Evolutionary conservation across 2,329 filamentous ascomycete genomes (phyloP), one percentile per base, ranked within the genome.

Genomic region (Fusarium burgessii): DNA sequence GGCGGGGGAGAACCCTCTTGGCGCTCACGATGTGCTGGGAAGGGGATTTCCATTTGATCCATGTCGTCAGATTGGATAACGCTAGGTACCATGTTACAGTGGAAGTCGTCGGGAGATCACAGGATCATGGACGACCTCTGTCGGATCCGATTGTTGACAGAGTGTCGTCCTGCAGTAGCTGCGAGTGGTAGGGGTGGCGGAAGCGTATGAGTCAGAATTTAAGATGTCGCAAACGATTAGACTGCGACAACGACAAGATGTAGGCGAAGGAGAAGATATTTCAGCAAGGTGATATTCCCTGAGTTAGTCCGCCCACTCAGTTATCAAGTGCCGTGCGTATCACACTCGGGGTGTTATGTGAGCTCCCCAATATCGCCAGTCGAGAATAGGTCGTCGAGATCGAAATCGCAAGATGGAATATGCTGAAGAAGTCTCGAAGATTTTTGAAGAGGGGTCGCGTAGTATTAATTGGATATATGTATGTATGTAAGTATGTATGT

Each of bases 1-100:
- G 79, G 76, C 54, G 82, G 80, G 50, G 73, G 74, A 45, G 75
- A 77, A 23, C 68, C 74, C 62, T 78, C 77, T 60, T 75, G 74
- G 59, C 74, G 74, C 60, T 76, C 74, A 56, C 74, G 74, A 46
- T 52, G 62, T 51, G 65, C 63, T 18, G 65, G 65, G 51, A 70
- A 66, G 25, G 73, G 46, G 36, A 76, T 76, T 62, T 77, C 73
- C 73, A 75, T 76, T 62, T 73, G 56, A 42, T 73, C 63, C 64
- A 67, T 67, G 36, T 62, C 72, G 66, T 79, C 77, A 55, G 78
- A 74, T 70, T 79, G 79, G 55, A 80, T 62, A 56, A 79, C 73
- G 55, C 82, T 79, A 42, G 82, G 82, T 32, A 76, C 74, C 74
- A 76, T 76, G 51, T 59, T 65, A 67, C 50, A 49, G 47, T 57